Evolutionary conservation across 305 asterid genomes (phyloP), one percentile per base, ranked within the genome.

Genomic region (Rubia tinctorum): DNA sequence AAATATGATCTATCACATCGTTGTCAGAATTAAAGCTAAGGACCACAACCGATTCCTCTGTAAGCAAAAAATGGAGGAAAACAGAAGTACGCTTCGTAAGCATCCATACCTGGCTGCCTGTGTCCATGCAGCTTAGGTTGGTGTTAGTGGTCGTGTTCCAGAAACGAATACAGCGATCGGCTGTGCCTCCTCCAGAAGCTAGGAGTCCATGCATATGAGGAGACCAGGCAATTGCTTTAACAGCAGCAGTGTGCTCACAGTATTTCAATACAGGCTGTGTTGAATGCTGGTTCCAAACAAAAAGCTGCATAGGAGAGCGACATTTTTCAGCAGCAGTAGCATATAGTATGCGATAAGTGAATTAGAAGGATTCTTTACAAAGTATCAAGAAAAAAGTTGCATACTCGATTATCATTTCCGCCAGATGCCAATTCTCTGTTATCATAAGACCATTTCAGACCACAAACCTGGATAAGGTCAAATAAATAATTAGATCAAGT

Each of bases 161-260:
- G 72, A 95, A 90, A 40, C 96, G 96, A 76, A 95, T 95, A 88
- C 99, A 90, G 70, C 99, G 77, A 77, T 95, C 99, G 68, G 98
- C 99, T 44, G 99, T 95, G 53, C 98, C 99, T 61, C 99, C 99
- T 9, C 98, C 99, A 58, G 98, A 92, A 73, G 99, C 99, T 60
- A 95, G 96, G 73, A 92, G 96, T 17, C 98, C 99, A 69, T 95
- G 93, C 73, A 90, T 88, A 86, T 95, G 99, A 59, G 99, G 98
- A 9, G 98, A 95, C 99, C 99, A 95, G 30, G 99, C 95, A 80
- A 92, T 95, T 67, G 99, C 99, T 84, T 95, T 95, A 17, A 95
- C 99, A 75, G 98, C 99, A 60, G 98, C 99, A 72, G 95, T 92
- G 82, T 95, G 99, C 85, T 90, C 99, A 71, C 93, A 87, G 77